Evolutionary conservation across 345 rosid species (phyloP).

Genomic region (Corchorus capsularis): DNA sequence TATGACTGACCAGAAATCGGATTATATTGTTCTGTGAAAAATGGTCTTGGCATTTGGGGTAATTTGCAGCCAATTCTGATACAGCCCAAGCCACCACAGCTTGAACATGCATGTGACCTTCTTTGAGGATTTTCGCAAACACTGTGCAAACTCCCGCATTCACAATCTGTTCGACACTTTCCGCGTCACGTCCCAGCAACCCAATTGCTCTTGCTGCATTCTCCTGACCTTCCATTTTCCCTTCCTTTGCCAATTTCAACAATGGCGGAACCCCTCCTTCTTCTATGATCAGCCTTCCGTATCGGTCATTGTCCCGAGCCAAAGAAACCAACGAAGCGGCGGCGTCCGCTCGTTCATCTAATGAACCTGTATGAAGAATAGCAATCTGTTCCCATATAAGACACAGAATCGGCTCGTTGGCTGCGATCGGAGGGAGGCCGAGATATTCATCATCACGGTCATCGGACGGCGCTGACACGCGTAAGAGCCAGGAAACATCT

Average conservation of each 20-base stretch:
- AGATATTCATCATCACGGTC: slow-evolving; percentile 69
- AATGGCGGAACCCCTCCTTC: slow-evolving; percentile 88
- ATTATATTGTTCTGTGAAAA: slow-evolving; percentile 73
- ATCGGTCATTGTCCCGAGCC: slow-evolving; percentile 77
- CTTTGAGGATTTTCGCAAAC: slow-evolving; percentile 80
- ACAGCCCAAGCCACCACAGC: slow-evolving; percentile 74
- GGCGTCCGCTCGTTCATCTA: slow-evolving; percentile 67
- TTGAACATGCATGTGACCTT: slow-evolving; percentile 79
- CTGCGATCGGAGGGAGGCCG: slow-evolving; percentile 85
- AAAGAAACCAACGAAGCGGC: slow-evolving; percentile 78
- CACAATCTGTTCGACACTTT: slow-evolving; percentile 78
- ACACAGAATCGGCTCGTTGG: slow-evolving; percentile 81
- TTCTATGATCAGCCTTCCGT: slow-evolving; percentile 75
- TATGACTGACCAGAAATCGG: slow-evolving; percentile 74
- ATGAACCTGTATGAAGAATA: slow-evolving; percentile 59
- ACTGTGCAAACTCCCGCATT: slow-evolving; percentile 70
- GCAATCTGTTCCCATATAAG: slow-evolving; percentile 91
- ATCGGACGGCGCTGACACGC: slow-evolving; percentile 60
- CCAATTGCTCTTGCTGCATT: slow-evolving; percentile 83
- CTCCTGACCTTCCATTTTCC: slow-evolving; percentile 74
- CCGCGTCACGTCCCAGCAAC: slow-evolving; percentile 67
- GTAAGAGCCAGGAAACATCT: slow-evolving; percentile 75
- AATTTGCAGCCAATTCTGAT: slow-evolving; percentile 62
- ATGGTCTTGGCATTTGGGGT: slow-evolving; percentile 74
- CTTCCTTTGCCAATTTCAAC: slow-evolving; percentile 77